Percentiles rank a stretch among this genome's conserved stretches.
Evolutionary conservation across 163 green algal genomes (phyloP).

Genomic region (Volvox carteri): DNA sequence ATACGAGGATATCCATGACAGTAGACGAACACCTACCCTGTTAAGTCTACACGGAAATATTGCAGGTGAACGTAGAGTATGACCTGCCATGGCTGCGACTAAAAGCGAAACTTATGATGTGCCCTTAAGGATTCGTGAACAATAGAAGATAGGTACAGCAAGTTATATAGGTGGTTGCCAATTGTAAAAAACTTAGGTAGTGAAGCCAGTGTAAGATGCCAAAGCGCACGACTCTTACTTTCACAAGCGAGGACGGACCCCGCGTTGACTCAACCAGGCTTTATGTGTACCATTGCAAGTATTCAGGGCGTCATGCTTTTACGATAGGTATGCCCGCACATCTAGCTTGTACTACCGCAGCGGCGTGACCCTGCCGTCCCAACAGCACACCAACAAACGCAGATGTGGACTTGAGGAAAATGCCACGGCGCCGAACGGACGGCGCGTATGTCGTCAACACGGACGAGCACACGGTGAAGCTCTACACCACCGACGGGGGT

Average conservation of each 20-base stretch:
- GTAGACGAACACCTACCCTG: no score
- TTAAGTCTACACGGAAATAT: no score
- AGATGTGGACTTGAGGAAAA: constrained; percentile 76
- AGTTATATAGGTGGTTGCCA: no score
- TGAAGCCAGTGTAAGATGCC: constrained; percentile 80
- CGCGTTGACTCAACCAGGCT: constrained; percentile 61
- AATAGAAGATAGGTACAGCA: no score
- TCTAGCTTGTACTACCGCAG: not conserved
- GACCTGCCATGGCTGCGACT: no score
- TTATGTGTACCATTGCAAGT: constrained; percentile 93
- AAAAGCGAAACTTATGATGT: no score
- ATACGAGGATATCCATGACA: no score
- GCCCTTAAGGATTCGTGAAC: no score
- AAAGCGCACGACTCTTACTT: constrained; percentile 81
- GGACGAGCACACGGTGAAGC: constrained; percentile 74
- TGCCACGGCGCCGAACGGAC: constrained; percentile 79
- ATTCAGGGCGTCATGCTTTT: constrained; percentile 88
- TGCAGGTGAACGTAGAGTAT: no score
- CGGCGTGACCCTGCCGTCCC: not conserved
- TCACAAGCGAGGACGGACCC: constrained; percentile 67
- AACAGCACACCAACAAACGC: not conserved
- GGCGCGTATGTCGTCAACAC: constrained; percentile 86
- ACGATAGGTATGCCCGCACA: constrained; percentile 76
- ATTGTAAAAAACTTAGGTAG: no score
- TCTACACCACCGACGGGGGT: constrained; percentile 84